Base-by-base conservation (phyloP, 371 early-diverging fungal species). In the Capniomyces stellatus region DNA sequence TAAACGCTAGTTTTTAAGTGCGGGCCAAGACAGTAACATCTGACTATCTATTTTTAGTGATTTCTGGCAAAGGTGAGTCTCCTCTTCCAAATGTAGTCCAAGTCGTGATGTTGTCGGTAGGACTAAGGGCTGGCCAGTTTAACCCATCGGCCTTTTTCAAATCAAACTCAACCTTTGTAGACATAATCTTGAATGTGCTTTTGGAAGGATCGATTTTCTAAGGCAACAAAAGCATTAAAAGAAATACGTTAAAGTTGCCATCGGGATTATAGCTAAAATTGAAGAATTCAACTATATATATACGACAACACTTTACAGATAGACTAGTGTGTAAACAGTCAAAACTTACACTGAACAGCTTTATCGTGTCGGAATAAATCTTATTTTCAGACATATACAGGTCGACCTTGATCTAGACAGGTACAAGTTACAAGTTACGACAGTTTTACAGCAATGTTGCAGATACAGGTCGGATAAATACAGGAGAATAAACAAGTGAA, bases 121-220 rank as follows among this genome's bases (percentile, higher is more conserved):
- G 51, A 21, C n/a, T 15, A 21, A 51, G 51, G 8, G 51, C 2
- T 23, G 51, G 51, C 51, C 51, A 51, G 35, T 21, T 51, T 29
- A 51, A 18, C 13, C 18, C 18, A 30, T 51, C 13, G 21, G 12
- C 51, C 39, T 43, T 58, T 27, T 58, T 54, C n/a, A 59, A 28
- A 49, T 23, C 13, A 50, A 59, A 24, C 2, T 58, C 43, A 30
- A 46, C 49, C 39, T 43, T 54, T 58, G 41, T 47, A 22, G 55
- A 52, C 10, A 58, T 3, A n/a, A 3, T 3, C 60, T 27, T 50
- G 19, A 21, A 43, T 42, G 44, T 21, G 29, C 46, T 60, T n/a
- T 41, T n/a, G 27, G 31, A 28, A 15, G 40, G 55, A 27, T 41
- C 24, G 27, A 51, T 28, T 12, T 31, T 42, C 56, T 56, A 43